Percentiles rank a stretch among this genome's conserved stretches.
These are phyloP conservation scores for Hypomyces perniciosus DNA, from an alignment of 2,329 filamentous ascomycete genomes.

Conservation along the genomic window DNA sequence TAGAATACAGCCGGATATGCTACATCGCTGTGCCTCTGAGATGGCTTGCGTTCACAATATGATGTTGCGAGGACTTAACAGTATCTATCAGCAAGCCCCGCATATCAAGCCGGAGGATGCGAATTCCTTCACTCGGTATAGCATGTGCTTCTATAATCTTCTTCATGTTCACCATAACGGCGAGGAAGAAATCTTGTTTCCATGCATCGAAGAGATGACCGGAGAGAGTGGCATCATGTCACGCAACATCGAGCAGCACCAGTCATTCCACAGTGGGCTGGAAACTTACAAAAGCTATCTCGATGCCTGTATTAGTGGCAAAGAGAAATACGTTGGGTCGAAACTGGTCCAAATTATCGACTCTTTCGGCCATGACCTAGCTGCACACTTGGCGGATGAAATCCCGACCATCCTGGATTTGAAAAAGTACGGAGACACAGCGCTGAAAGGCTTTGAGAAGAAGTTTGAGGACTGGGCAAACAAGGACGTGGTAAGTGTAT, in stretches of 20 bases:
- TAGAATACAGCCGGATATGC: conserved; percentile 21
- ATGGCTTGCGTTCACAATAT: conserved; percentile 30
- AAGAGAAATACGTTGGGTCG: not conserved
- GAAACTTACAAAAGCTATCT: conserved; percentile 11
- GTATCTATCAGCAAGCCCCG: conserved; percentile 29
- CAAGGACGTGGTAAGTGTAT: no score
- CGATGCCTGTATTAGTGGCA: not conserved
- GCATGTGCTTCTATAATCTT: conserved; percentile 20
- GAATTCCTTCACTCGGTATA: conserved; percentile 23
- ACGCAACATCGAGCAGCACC: conserved; percentile 32
- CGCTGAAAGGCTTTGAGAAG: no score
- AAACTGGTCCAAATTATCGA: not conserved
- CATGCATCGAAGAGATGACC: conserved; percentile 25
- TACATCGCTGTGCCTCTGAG: conserved; percentile 21
- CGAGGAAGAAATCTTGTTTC: conserved; percentile 33
- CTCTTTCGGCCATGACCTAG: no score
- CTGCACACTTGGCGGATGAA: no score
- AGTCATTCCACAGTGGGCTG: conserved; percentile 28
- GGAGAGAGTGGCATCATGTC: conserved; percentile 31
- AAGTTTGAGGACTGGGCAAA: no score
- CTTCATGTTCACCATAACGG: conserved; percentile 30
- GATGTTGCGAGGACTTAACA: conserved; percentile 28
- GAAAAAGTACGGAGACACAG: not conserved
- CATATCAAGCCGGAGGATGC: conserved; percentile 26
- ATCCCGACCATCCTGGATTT: not conserved